Evolutionary conservation across 176 grass and related monocot species (phyloP).

Genomic region (Hsuehochloa calcarea): DNA sequence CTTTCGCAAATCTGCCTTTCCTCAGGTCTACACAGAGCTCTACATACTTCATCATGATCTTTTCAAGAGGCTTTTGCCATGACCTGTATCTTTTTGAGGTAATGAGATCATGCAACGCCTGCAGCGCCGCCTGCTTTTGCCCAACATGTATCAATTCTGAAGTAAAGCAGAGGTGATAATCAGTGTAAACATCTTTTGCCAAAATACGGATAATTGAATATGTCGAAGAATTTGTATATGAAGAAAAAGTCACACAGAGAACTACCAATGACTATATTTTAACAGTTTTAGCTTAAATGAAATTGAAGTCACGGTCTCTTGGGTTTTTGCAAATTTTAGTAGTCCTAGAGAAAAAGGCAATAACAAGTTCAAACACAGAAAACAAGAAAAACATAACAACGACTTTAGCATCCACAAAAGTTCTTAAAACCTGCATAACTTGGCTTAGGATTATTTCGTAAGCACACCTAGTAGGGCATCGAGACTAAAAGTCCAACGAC

Average conservation of each 20-base stretch:
- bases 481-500: not conserved
- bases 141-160: constrained; percentile 96
- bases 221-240: not conserved
- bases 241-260: not conserved
- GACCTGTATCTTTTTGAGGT: constrained; percentile 89
- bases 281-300: not conserved
- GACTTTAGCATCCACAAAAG: not conserved
- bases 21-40: constrained; percentile 92
- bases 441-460: not conserved
- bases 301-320: not conserved
- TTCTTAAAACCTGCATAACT: not conserved
- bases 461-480: not conserved
- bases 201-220: not conserved
- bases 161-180: constrained; percentile 15
- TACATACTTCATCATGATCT: constrained; percentile 96
- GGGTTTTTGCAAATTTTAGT: not conserved
- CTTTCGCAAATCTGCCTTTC: constrained; percentile 93
- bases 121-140: constrained; percentile 91
- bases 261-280: not conserved
- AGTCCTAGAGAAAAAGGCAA: not conserved
- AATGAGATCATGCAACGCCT: constrained; percentile 96
- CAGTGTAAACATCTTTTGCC: not conserved
- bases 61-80: constrained; percentile 95
- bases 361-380: not conserved
- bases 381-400: not conserved